A percentile compares a stretch with the other conserved stretches of the same genome.
phyloP scores from a whole-genome alignment of 2,329 filamentous ascomycete species.

The Cryphonectria japonica region DNA sequence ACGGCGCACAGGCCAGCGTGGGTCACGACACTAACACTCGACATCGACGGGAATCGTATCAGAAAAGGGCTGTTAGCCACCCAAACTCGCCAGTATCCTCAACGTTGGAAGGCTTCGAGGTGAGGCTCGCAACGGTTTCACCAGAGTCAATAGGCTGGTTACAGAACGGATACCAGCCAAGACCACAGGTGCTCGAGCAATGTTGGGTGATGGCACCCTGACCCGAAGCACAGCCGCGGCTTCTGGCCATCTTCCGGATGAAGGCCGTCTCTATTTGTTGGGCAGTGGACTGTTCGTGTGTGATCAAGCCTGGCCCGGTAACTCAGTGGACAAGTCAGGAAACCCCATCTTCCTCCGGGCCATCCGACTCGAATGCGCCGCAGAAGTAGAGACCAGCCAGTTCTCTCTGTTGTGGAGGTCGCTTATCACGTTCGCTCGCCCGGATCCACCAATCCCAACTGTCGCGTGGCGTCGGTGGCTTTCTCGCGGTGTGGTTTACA shows the following conservation, averaged over 20 bases:
- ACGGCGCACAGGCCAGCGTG: background rate
- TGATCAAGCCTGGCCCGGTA: background rate
- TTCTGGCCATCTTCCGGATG: background rate
- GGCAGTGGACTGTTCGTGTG: background rate
- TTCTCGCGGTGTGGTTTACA: background rate
- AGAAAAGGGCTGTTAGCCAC: too few relatives aligned
- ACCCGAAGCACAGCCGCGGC: background rate
- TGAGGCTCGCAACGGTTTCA: background rate
- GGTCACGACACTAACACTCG: background rate
- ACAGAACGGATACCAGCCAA: background rate
- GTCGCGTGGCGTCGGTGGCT: conserved; percentile 1
- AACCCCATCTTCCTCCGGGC: background rate
- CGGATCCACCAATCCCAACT: background rate
- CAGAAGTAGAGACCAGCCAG: background rate
- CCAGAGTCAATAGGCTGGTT: background rate
- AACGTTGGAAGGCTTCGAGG: background rate
- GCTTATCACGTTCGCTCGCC: background rate
- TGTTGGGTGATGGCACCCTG: background rate
- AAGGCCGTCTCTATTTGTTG: background rate
- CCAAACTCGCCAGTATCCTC: background rate
- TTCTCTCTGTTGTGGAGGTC: background rate
- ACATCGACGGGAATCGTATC: background rate
- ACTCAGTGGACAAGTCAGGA: background rate
- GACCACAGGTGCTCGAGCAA: background rate
- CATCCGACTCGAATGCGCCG: background rate